Base-by-base conservation (phyloP, 768 basidiomycete species). In the Leccinum olivaceopallidum region DNA sequence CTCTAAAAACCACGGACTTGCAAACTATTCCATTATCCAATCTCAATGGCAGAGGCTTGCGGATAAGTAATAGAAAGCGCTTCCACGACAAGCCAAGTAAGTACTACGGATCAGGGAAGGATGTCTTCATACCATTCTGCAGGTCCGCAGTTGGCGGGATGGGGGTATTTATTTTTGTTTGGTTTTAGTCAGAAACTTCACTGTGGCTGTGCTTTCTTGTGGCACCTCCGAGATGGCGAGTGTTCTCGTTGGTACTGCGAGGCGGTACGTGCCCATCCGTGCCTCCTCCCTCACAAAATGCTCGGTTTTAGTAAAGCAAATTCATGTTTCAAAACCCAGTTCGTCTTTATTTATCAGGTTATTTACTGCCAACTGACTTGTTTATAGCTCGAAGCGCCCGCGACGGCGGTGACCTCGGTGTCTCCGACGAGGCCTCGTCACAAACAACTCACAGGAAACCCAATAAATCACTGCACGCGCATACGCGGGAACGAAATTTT, bases 251-350 rank as follows among this genome's bases (percentile, higher is more conserved):
- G 55, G 60, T 44, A 55, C 59, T 55, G 51, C 55, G 5, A 61
- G 63, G 44, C 67, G 62, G 24, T 66, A 53, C 8, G 32, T 54
- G 24, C 59, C 63, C 52, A 12, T 60, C 7, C 56, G 30, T 18
- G 32, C 37, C 36, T 36, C 39, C 14, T 51, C 49, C 20, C 53
- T 64, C 47, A 28, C 62, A 18, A 60, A 26, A 57, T 53, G 49
- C 16, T 26, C 68, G 1, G 39, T 55, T 16, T 53, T 55, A 26
- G 53, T 56, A 24, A 66, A 53, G 49, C 22, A 62, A 42, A 52
- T 73, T 0, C 69, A 72, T 28, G 18, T 61, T 13, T 73, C 65
- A n/a, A 60, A 62, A 26, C 52, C 61, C 20, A 57, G 71, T 73
- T 61, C 55, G 72, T 72, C 30, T 49, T 49, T 42, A 8, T 62